Evolutionary conservation across 495 filamentous ascomycete genomes (phyloP).

Genomic region (Achaetomiella virescens): DNA sequence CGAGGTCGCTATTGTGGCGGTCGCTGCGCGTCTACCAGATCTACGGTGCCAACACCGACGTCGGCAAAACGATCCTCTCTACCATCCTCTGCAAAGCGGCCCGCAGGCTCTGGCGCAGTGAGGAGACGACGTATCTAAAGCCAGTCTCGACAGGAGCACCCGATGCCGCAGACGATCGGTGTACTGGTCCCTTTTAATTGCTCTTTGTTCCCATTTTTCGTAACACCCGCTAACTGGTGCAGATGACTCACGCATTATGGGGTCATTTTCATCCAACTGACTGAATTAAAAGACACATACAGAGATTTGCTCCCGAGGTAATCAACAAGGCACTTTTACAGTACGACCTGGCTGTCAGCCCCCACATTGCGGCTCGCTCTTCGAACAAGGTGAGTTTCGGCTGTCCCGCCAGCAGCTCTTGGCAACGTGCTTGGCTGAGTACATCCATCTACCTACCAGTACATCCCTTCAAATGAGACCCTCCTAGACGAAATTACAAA

Average conservation of each 20-base stretch:
- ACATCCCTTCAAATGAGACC: constrained; percentile 43
- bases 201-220: too few relatives aligned
- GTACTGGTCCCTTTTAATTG: constrained; percentile 12
- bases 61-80: constrained; percentile 72
- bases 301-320: constrained; percentile 46
- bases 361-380: constrained; percentile 57
- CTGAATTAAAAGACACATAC: constrained; percentile 45
- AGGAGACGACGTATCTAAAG: constrained; percentile 59
- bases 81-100: constrained; percentile 62
- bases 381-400: constrained; percentile 33
- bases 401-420: too few relatives aligned
- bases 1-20: constrained; percentile 51
- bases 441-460: constrained; percentile 7
- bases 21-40: constrained; percentile 60
- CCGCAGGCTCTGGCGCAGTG: constrained; percentile 31
- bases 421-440: background rate
- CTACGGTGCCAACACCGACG: constrained; percentile 74
- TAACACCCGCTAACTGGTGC: background rate
- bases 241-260: background rate
- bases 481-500: constrained; percentile 42
- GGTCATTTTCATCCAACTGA: background rate
- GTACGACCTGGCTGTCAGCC: constrained; percentile 64
- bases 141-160: constrained; percentile 67
- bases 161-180: constrained; percentile 63
- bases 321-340: constrained; percentile 53